phyloP scores from a whole-genome alignment of 768 basidiomycete species.

The Cubamyces lactineus region DNA sequence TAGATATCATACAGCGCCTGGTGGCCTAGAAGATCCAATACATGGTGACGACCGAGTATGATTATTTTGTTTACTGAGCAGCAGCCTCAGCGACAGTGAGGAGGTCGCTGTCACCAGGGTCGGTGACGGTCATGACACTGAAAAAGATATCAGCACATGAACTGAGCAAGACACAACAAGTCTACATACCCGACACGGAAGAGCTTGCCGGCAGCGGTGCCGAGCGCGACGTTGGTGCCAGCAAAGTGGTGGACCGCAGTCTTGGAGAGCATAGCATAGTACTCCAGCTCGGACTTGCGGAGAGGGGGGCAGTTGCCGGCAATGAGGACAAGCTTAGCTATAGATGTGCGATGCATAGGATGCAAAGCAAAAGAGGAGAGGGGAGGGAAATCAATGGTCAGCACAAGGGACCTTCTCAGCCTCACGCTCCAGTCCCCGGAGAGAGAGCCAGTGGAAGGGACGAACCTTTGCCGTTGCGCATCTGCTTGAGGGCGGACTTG shows the following conservation, averaged over 20 bases:
- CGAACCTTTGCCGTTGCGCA: conserved; percentile 98
- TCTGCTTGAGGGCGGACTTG: conserved; percentile 98
- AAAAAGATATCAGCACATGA: conserved; percentile 1
- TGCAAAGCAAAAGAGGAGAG: conserved; percentile 25
- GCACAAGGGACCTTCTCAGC: conserved; percentile 99
- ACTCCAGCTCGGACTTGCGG: conserved; percentile 99
- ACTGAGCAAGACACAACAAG: conserved; percentile 11
- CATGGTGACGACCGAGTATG: conserved; percentile 24
- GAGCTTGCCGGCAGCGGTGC: conserved; percentile 98
- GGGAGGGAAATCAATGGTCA: conserved; percentile 46
- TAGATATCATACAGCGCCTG: conserved; percentile 25
- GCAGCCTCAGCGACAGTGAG: conserved; percentile 82
- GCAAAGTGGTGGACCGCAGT: conserved; percentile 98
- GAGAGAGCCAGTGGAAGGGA: conserved; percentile 47
- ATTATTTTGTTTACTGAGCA: conserved; percentile 50
- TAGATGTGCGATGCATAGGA: conserved; percentile 3
- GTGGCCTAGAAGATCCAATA: conserved; percentile 22
- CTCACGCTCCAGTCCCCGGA: conserved; percentile 94
- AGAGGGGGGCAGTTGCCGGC: conserved; percentile 99
- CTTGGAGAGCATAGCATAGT: conserved; percentile 99
- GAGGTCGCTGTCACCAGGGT: conserved; percentile 96
- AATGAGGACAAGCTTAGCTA: conserved; percentile 98
- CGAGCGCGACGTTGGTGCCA: conserved; percentile 97
- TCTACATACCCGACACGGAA: conserved; percentile 90
- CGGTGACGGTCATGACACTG: conserved; percentile 96